Conservation (phyloP, 495 filamentous ascomycete species). For the Penicillium daleae region DNA sequence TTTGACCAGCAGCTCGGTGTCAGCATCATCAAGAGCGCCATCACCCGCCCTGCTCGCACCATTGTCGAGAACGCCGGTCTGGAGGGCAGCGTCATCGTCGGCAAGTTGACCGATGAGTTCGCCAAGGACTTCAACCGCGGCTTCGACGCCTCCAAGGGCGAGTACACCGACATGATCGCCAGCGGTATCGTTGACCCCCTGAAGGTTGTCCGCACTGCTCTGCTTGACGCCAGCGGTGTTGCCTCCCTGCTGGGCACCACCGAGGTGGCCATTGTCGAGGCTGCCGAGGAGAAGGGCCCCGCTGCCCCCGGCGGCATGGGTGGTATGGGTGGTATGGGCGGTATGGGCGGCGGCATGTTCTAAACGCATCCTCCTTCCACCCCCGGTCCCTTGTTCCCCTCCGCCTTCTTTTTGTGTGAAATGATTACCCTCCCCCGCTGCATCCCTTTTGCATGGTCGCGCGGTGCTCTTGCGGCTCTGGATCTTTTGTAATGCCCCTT, state of each 20-base stretch:
- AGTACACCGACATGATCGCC: slow-evolving; percentile 98
- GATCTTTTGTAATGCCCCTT: slow-evolving; percentile 36
- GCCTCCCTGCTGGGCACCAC: slow-evolving; percentile 97
- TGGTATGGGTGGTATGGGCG: slow-evolving; percentile 75
- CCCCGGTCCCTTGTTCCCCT: not conserved
- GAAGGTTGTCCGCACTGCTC: slow-evolving; percentile 96
- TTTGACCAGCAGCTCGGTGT: slow-evolving; percentile 99
- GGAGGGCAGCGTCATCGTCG: slow-evolving; percentile 94
- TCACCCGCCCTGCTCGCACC: slow-evolving; percentile 88
- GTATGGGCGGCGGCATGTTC: slow-evolving; percentile 57
- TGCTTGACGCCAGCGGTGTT: slow-evolving; percentile 94
- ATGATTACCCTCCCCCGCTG: slow-evolving; percentile 35
- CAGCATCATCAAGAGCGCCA: slow-evolving; percentile 94
- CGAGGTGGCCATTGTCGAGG: slow-evolving; percentile 96
- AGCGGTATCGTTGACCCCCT: slow-evolving; percentile 97
- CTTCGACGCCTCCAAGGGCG: slow-evolving; percentile 92
- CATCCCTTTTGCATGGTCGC: slow-evolving; percentile 51
- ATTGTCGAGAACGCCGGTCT: slow-evolving; percentile 98
- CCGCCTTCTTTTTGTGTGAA: slow-evolving; percentile 25
- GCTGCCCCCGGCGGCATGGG: slow-evolving; percentile 63
- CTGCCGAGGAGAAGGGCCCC: slow-evolving; percentile 85
- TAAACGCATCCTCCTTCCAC: slow-evolving; percentile 35
- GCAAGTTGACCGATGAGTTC: slow-evolving; percentile 96
- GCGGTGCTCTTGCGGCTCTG: slow-evolving; percentile 34
- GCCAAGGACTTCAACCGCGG: slow-evolving; percentile 96